Evolutionary conservation across 352 stramenopile species (phyloP).

Genomic region (Phytophthora fragariaefolia): DNA sequence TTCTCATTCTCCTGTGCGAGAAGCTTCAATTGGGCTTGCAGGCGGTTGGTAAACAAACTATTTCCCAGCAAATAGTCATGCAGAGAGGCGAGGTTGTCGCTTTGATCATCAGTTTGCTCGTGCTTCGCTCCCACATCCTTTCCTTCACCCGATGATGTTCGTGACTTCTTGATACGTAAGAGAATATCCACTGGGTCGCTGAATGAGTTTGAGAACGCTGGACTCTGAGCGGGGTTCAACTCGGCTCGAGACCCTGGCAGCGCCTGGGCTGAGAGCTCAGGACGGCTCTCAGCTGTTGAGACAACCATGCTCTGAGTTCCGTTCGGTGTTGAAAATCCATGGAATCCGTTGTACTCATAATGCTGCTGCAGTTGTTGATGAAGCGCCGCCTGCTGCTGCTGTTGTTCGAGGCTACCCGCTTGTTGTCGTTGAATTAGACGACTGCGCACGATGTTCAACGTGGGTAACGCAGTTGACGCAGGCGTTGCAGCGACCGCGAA

Average conservation of each 20-base stretch:
- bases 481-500: conserved; percentile 28
- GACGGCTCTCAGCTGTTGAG: conserved; percentile 28
- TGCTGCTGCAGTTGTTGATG: conserved; percentile 29
- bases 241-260: conserved; percentile 29
- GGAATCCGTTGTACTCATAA: conserved; percentile 37
- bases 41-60: conserved; percentile 77
- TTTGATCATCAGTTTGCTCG: conserved; percentile 47
- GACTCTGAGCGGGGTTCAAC: conserved; percentile 26
- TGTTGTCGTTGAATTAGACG: conserved; percentile 67
- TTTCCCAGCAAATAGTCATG: conserved; percentile 76
- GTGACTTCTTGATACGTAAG: conserved; percentile 80
- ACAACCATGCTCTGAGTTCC: conserved; percentile 14
- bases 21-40: conserved; percentile 76
- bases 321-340: conserved; percentile 28
- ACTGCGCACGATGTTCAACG: conserved; percentile 68
- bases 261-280: conserved; percentile 31
- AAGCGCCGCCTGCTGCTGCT: conserved; percentile 26
- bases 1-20: conserved; percentile 69
- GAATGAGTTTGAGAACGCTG: conserved; percentile 63
- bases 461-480: conserved; percentile 51
- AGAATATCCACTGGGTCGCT: conserved; percentile 81
- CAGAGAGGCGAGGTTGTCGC: conserved; percentile 62
- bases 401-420: conserved; percentile 24
- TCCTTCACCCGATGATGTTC: conserved; percentile 36
- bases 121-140: conserved; percentile 41